These are phyloP conservation scores for Candida insectorum DNA, from an alignment of 805 yeast genomes.

Conservation along the genomic window DNA sequence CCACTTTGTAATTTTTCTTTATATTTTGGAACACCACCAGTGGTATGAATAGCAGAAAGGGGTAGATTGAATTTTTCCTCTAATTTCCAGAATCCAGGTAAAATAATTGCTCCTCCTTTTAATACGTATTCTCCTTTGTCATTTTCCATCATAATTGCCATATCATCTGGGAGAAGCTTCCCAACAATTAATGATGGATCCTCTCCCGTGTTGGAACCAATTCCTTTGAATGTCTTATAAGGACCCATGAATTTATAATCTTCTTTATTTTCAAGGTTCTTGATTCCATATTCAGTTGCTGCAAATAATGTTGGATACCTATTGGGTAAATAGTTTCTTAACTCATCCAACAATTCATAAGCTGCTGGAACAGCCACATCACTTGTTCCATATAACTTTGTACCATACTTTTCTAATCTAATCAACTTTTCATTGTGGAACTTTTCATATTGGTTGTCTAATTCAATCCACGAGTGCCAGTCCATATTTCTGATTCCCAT, in stretches of 20 bases:
- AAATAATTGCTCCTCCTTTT: conserved; percentile 58
- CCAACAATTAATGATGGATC: conserved; percentile 63
- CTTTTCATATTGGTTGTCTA: conserved; percentile 62
- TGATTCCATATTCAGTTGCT: conserved; percentile 43
- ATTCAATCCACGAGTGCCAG: conserved; percentile 61
- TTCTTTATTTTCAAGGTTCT: conserved; percentile 55
- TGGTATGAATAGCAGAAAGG: conserved; percentile 54
- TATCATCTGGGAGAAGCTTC: conserved; percentile 59
- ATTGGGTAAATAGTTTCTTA: conserved; percentile 49
- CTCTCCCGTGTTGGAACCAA: conserved; percentile 16
- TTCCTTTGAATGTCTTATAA: conserved; percentile 22
- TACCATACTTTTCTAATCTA: conserved; percentile 46
- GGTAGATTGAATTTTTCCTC: conserved; percentile 57
- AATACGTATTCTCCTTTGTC: conserved; percentile 55
- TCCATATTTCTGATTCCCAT: conserved; percentile 70
- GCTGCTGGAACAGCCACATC: conserved; percentile 53
- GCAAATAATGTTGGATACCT: conserved; percentile 57
- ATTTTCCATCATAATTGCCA: conserved; percentile 63
- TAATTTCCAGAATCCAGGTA: conserved; percentile 71
- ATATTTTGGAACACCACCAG: conserved; percentile 68
- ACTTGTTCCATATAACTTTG: conserved; percentile 47
- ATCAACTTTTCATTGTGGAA: conserved; percentile 51
- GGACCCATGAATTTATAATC: conserved; percentile 27
- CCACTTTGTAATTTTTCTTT: conserved; percentile 54
- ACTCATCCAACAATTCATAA: conserved; percentile 51